Conservation (phyloP, 1,284 basidiomycete genomes). For the Cutaneotrichosporon sp. region DNA sequence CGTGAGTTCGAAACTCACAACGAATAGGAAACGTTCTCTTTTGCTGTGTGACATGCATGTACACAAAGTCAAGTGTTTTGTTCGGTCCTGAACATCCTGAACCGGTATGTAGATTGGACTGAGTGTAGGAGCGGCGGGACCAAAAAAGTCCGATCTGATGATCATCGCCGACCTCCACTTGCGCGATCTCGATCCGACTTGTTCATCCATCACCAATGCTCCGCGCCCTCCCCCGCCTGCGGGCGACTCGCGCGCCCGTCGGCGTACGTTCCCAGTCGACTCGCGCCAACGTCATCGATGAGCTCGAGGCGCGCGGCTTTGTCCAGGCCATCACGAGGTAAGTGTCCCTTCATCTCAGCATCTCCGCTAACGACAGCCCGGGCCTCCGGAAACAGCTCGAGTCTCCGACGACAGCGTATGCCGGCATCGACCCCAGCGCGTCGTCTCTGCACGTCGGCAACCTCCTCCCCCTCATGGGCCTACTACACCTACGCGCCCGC, state of each 20-base stretch:
- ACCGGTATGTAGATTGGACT: too few species aligned
- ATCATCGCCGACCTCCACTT: slow-evolving; percentile 9
- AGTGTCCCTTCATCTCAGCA: background rate
- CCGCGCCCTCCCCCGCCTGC: slow-evolving; percentile 4
- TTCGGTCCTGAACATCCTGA: too few species aligned
- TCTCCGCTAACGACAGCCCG: slow-evolving; percentile 31
- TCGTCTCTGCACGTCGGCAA: slow-evolving; percentile 88
- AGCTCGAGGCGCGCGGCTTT: slow-evolving; percentile 54
- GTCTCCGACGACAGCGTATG: slow-evolving; percentile 65
- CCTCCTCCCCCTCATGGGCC: slow-evolving; percentile 78
- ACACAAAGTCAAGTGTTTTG: too few species aligned
- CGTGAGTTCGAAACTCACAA: slow-evolving; percentile 3
- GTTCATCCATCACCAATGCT: background rate
- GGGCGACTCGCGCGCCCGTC: background rate
- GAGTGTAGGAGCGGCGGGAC: background rate
- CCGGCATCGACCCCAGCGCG: slow-evolving; percentile 91
- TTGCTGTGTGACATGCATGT: background rate
- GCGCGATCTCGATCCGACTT: background rate
- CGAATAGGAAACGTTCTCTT: slow-evolving; percentile 1
- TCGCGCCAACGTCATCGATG: slow-evolving; percentile 39
- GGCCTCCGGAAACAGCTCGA: slow-evolving; percentile 40
- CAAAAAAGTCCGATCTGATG: slow-evolving; percentile 9
- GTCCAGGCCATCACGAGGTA: slow-evolving; percentile 55
- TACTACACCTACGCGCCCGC: slow-evolving; percentile 80
- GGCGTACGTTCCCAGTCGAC: background rate